Evolutionary conservation across 352 stramenopile genomes (phyloP), one percentile per base, ranked within the genome.

Genomic region (Phytophthora pluvialis): DNA sequence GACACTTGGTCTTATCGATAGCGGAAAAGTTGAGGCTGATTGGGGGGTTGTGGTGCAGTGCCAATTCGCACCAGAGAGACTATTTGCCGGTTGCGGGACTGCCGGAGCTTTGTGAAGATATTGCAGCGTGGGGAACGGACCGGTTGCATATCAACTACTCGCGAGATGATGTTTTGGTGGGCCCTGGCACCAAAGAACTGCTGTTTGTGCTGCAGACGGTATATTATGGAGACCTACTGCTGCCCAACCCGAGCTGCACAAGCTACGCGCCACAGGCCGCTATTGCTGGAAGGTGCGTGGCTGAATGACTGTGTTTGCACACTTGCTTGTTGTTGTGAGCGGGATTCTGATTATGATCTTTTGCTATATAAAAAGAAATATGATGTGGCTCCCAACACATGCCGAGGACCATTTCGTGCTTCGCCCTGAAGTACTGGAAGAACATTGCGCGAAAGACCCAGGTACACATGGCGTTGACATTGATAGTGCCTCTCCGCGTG

Each of bases 121-220:
- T 96, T 73, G 85, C 88, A 8, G 63, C 72, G 0, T 95, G 86
- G 85, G 87, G 79, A 0, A 73, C 83, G 0, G 60, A 79, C 52
- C 73, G 70, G 12, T 55, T 95, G 12, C 70, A 88, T 33, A 56
- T 93, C 6, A 60, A 80, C 0, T 94, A 89, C 73, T 83, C 80
- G 4, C 70, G 73, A 18, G 85, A 96, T 40, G 86, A 95, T 59
- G 84, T 96, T 16, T 76, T 96, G 26, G 81, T 96, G 3, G 88
- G 88, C 5, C 88, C 88, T n/a, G 88, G 88, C n/a, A 95, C 86
- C 0, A 96, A 96, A 54, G 88, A 96, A 60, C 70, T 96, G 10
- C 64, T 96, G 4, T 96, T 94, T 46, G 85, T 96, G n/a, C 71
- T 96, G 18, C 88, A 96, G 64, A 95, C 84, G 0, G 86, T 95